Percentiles rank a stretch among this genome's conserved stretches.
Conservation (phyloP, 2,329 filamentous ascomycete genomes). For the Conoideocrella luteorostrata region DNA sequence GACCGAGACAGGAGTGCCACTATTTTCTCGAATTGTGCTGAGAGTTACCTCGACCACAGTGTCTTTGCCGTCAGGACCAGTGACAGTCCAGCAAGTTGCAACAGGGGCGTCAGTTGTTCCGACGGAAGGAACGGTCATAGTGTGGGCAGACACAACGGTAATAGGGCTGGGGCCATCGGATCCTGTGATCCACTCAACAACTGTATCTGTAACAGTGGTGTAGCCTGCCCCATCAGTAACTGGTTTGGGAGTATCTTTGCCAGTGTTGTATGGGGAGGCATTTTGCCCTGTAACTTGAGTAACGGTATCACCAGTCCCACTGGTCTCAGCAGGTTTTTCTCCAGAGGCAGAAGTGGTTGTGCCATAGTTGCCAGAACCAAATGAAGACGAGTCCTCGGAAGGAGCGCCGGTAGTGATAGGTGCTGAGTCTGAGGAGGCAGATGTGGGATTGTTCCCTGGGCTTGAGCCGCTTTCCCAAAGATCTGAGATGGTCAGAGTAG, state of each 20-base stretch:
- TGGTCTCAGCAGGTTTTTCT: constrained; percentile 12
- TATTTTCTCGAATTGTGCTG: constrained; percentile 2
- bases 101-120: constrained; percentile 4
- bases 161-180: constrained; percentile 13
- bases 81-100: constrained; percentile 15
- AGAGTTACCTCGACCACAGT: constrained; percentile 27
- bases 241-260: constrained; percentile 6
- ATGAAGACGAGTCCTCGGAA: constrained; percentile 14
- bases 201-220: constrained; percentile 18
- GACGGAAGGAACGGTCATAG: constrained; percentile 13
- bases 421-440: constrained; percentile 4
- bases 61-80: constrained; percentile 16
- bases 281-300: constrained; percentile 7
- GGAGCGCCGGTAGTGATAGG: constrained; percentile 12
- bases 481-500: constrained; percentile 28
- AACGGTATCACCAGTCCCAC: constrained; percentile 10
- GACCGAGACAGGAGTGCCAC: neutral
- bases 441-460: constrained; percentile 6
- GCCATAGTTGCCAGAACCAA: constrained; percentile 10
- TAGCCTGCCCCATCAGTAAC: constrained; percentile 2
- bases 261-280: neutral
- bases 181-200: constrained; percentile 15
- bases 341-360: constrained; percentile 11
- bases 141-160: constrained; percentile 17
- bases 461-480: constrained; percentile 22